Evolutionary conservation across 148 eudicot genomes (phyloP), one percentile per base, ranked within the genome.

Genomic region (Hydrangea macrophylla): DNA sequence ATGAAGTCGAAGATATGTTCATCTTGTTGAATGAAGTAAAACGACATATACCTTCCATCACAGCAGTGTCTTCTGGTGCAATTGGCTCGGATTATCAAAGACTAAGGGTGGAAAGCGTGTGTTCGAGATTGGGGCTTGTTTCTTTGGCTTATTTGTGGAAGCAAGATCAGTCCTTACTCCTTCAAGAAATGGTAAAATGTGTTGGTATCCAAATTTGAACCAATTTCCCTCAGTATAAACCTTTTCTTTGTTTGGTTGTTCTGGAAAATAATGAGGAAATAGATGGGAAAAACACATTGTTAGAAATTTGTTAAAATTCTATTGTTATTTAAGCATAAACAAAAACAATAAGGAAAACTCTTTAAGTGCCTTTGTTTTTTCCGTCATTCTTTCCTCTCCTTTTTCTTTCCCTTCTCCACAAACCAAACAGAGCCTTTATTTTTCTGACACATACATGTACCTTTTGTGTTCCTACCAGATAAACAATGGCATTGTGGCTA

Each of bases 1-100:
- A 94, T 70, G 98, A 90, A 81, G 97, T 94, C 62, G 97, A 94
- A 82, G 97, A 94, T 77, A 79, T 93, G 89, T 86, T 88, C 66
- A 70, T 83, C 60, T 79, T 93, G 75, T 76, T 93, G 61, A 83
- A 75, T 44, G 98, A 93, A 82, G 87, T 93, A 48, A 88, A 93
- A 83, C 76, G 68, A 57, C 84, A 81, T 77, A 85, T 93, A 73
- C 96, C 98, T 45, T 79, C 89, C 39, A 40, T 93, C 13, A 40
- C 81, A 32, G 98, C 90, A 60, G 98, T 93, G 44, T 86, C 97
- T 53, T 93, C 98, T 10, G 98, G 98, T 79, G 98, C 98, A 51
- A 93, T 93, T 88, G 98, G 96, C 35, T 93, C 98, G 7, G 97
- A 93, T 70, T 93, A 93, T 74, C 98, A 93, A 64, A 86, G 98